Percentiles rank a stretch among this genome's conserved stretches.
Evolutionary conservation across 139 green algal genomes (phyloP).

Genomic region (Mychonastes homosphaera): DNA sequence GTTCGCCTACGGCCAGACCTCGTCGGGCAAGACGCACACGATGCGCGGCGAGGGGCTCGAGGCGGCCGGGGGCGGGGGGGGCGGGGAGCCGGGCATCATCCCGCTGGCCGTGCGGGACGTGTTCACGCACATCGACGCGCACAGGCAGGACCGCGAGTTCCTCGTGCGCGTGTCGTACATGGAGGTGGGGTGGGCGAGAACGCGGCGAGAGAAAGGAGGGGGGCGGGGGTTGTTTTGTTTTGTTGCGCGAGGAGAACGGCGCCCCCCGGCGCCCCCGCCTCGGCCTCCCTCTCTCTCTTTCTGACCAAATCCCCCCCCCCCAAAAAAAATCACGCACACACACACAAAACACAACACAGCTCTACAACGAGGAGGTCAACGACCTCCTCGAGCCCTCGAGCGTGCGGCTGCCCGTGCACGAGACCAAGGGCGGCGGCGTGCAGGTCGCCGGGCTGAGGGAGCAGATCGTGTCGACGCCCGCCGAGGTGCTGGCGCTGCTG

Average conservation of each 20-base stretch:
- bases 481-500: constrained; percentile 74
- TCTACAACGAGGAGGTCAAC: constrained; percentile 98
- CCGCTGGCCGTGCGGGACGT: constrained; percentile 65
- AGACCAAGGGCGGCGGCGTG: constrained; percentile 69
- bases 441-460: constrained; percentile 88
- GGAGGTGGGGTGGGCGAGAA: constrained; percentile 54
- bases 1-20: constrained; percentile 96
- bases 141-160: constrained; percentile 73
- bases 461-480: constrained; percentile 75
- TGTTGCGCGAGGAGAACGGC: neutral
- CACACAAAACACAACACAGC: constrained; percentile 25
- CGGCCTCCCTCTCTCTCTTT: neutral
- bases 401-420: constrained; percentile 71
- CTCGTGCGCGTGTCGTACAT: constrained; percentile 94
- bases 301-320: neutral
- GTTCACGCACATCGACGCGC: constrained; percentile 59
- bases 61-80: too few relatives aligned
- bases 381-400: constrained; percentile 78
- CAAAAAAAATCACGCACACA: neutral
- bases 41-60: constrained; percentile 82
- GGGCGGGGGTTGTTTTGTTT: too few relatives aligned
- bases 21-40: constrained; percentile 90
- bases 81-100: constrained; percentile 65
- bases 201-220: neutral
- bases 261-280: neutral